Percentiles rank a stretch among this genome's conserved stretches.
phyloP scores from a whole-genome alignment of 2,329 filamentous ascomycete species.

The Cladosporium oxysporum region DNA sequence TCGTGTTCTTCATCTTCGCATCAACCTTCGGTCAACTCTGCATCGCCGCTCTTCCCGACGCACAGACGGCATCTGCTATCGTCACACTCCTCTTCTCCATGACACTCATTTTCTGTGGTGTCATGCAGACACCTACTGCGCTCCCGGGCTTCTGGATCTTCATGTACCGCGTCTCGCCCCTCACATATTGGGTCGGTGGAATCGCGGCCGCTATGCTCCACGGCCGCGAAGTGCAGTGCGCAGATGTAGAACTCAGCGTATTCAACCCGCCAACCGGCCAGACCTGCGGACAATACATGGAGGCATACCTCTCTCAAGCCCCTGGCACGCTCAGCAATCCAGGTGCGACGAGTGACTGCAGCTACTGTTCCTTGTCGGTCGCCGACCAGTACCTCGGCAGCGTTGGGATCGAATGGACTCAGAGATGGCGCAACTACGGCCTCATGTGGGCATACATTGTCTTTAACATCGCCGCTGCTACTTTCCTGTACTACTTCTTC shows the following conservation, averaged over 20 bases:
- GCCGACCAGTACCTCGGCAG: conserved; percentile 52
- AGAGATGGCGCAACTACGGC: conserved; percentile 70
- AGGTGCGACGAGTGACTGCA: conserved; percentile 48
- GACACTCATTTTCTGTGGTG: conserved; percentile 54
- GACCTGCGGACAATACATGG: conserved; percentile 50
- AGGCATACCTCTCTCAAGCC: conserved; percentile 39
- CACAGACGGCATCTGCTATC: conserved; percentile 66
- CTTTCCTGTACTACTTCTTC: conserved; percentile 64
- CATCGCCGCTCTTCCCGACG: conserved; percentile 68
- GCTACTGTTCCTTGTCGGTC: conserved; percentile 49
- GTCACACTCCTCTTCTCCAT: conserved; percentile 51
- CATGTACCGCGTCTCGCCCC: conserved; percentile 70
- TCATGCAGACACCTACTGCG: conserved; percentile 58
- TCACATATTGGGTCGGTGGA: conserved; percentile 61
- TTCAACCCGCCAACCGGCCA: conserved; percentile 45
- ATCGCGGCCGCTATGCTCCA: conserved; percentile 47
- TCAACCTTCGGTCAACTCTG: conserved; percentile 73
- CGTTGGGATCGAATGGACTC: conserved; percentile 45
- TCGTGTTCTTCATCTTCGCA: conserved; percentile 70
- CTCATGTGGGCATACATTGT: conserved; percentile 67
- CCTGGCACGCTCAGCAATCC: conserved; percentile 49
- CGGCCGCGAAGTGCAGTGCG: conserved; percentile 51
- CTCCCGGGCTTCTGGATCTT: conserved; percentile 76
- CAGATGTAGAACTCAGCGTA: conserved; percentile 42
- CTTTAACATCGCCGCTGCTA: conserved; percentile 63